Percentiles rank a stretch among this genome's conserved stretches.
These are phyloP conservation scores for Rubia peregrina DNA, from an alignment of 305 asterid species.

Conservation along the genomic window DNA sequence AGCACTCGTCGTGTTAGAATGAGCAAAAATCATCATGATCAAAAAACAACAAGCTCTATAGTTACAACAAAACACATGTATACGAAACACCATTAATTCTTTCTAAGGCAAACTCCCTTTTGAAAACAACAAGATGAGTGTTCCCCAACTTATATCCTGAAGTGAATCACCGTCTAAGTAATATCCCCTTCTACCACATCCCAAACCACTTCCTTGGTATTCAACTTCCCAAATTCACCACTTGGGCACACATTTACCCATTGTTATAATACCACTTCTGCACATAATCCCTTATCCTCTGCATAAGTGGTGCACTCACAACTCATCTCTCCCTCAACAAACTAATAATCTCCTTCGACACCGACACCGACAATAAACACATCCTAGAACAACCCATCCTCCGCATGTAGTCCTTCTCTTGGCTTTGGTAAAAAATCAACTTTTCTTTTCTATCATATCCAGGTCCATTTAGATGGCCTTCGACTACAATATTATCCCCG, in stretches of 20 bases:
- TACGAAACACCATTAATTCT: constrained; percentile 32
- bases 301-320: constrained; percentile 84
- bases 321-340: constrained; percentile 66
- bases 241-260: constrained; percentile 87
- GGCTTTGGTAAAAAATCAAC: constrained; percentile 48
- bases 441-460: constrained; percentile 87
- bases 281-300: constrained; percentile 85
- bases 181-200: constrained; percentile 99
- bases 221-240: constrained; percentile 87
- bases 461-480: constrained; percentile 85
- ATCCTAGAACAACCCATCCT: constrained; percentile 73
- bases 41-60: neutral
- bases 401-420: constrained; percentile 67
- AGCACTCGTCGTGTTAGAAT: neutral
- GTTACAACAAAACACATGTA: neutral
- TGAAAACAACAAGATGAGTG: constrained; percentile 65
- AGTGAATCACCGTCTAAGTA: constrained; percentile 72
- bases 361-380: constrained; percentile 64
- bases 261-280: constrained; percentile 94
- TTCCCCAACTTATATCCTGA: constrained; percentile 97
- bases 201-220: constrained; percentile 83
- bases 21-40: constrained; percentile 1
- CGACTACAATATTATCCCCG: constrained; percentile 72
- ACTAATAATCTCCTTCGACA: constrained; percentile 54
- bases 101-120: constrained; percentile 75